Conservation (phyloP, 805 yeast species). For the Starmerella kuoi region DNA sequence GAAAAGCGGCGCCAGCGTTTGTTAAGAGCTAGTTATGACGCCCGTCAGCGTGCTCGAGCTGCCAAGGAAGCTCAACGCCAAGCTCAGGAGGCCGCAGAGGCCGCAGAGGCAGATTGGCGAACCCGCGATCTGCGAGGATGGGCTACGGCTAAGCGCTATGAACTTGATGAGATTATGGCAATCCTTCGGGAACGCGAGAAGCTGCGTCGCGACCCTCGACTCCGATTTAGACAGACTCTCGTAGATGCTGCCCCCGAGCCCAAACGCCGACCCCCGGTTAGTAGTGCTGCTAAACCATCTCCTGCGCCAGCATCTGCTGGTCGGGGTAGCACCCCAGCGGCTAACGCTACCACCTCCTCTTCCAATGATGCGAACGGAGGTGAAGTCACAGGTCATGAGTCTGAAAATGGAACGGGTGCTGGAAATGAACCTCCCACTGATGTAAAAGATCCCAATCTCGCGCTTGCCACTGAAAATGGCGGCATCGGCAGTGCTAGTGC, state of each 20-base stretch:
- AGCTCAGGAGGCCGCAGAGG: conserved; percentile 46
- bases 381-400: too few species aligned
- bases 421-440: not conserved
- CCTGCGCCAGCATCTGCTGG: not conserved
- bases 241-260: conserved; percentile 11
- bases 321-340: not conserved
- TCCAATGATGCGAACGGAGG: too few species aligned
- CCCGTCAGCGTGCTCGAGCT: conserved; percentile 67
- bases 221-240: conserved; percentile 13
- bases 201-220: conserved; percentile 54
- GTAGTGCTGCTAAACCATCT: not conserved
- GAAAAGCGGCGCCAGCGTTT: conserved; percentile 79
- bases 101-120: conserved; percentile 68
- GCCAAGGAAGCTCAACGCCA: conserved; percentile 60
- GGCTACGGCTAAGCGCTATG: conserved; percentile 57
- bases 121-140: conserved; percentile 61
- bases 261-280: conserved; percentile 11
- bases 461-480: too few species aligned
- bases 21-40: conserved; percentile 77
- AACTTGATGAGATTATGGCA: conserved; percentile 47
- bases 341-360: not conserved
- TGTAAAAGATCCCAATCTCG: too few species aligned
- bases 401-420: not conserved
- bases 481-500: conserved; percentile 44
- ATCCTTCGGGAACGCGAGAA: conserved; percentile 55